These are phyloP conservation scores for Didymellaceae sp. DNA, from an alignment of 2,329 filamentous ascomycete species.

Conservation along the genomic window DNA sequence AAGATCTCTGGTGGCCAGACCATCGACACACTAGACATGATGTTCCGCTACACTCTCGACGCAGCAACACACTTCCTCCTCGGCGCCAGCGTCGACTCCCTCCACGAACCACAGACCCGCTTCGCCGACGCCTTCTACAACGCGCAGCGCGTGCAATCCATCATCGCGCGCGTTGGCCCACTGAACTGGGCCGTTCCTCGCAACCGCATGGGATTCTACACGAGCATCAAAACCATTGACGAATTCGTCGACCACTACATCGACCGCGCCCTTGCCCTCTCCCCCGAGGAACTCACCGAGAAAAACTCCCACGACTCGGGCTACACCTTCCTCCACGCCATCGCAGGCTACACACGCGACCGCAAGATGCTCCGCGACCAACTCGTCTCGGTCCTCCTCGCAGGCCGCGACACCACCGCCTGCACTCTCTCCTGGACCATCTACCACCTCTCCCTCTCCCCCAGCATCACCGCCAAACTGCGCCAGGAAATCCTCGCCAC, in stretches of 20 bases:
- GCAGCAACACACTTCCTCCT: constrained; percentile 86
- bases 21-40: constrained; percentile 75
- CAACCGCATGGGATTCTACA: constrained; percentile 64
- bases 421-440: constrained; percentile 80
- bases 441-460: constrained; percentile 79
- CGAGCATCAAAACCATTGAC: constrained; percentile 72
- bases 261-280: constrained; percentile 72
- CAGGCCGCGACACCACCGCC: constrained; percentile 87
- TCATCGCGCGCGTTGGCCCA: constrained; percentile 69
- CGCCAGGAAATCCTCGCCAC: constrained; percentile 72
- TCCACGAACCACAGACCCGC: constrained; percentile 63
- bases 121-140: constrained; percentile 85
- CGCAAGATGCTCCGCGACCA: constrained; percentile 79
- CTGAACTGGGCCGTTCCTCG: constrained; percentile 69
- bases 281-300: constrained; percentile 72
- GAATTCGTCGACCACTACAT: constrained; percentile 80
- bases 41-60: constrained; percentile 81
- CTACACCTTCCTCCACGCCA: constrained; percentile 86
- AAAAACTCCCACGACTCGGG: constrained; percentile 73
- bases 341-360: constrained; percentile 78
- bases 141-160: constrained; percentile 75
- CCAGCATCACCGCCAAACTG: constrained; percentile 70
- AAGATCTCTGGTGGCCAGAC: constrained; percentile 62
- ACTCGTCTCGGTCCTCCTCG: constrained; percentile 74
- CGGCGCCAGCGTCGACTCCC: constrained; percentile 72